Conservation (phyloP, 2,329 filamentous ascomycete species). For the Onygena corvina region DNA sequence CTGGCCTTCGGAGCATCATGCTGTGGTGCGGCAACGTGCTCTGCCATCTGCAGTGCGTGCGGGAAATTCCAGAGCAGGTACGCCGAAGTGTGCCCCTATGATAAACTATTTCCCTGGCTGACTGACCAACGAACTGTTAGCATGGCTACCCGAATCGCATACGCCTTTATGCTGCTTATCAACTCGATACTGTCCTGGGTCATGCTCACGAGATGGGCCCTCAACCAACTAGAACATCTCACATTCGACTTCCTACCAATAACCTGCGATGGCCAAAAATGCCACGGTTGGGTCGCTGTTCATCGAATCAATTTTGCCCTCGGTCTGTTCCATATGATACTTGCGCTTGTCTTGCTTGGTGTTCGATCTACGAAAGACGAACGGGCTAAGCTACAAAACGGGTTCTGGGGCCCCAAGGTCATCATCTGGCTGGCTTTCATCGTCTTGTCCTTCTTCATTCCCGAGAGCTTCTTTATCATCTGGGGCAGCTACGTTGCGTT, state of each 20-base stretch:
- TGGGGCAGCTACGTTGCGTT: constrained; percentile 94
- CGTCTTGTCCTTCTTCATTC: constrained; percentile 88
- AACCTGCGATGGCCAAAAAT: constrained; percentile 77
- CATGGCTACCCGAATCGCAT: constrained; percentile 92
- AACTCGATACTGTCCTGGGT: constrained; percentile 98
- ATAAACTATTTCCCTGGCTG: not conserved
- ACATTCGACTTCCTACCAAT: constrained; percentile 95
- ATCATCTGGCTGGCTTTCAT: constrained; percentile 78
- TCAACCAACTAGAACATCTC: constrained; percentile 85
- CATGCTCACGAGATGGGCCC: constrained; percentile 97
- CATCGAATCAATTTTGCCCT: constrained; percentile 97
- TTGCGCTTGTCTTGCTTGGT: constrained; percentile 73
- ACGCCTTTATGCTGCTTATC: constrained; percentile 83
- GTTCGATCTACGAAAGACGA: constrained; percentile 78
- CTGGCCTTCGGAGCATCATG: constrained; percentile 62
- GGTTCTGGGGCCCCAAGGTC: constrained; percentile 97
- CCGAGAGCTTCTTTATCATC: constrained; percentile 84
- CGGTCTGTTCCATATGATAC: constrained; percentile 79
- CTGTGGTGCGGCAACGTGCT: constrained; percentile 93
- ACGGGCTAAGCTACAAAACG: constrained; percentile 82
- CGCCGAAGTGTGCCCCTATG: constrained; percentile 13
- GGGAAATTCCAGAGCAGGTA: constrained; percentile 95
- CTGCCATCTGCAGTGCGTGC: constrained; percentile 86
- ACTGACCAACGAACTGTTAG: constrained; percentile 35
- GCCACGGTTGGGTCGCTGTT: constrained; percentile 90